These are phyloP conservation scores for Phytophthora colocasiae DNA, from an alignment of 352 stramenopile species.

Conservation along the genomic window DNA sequence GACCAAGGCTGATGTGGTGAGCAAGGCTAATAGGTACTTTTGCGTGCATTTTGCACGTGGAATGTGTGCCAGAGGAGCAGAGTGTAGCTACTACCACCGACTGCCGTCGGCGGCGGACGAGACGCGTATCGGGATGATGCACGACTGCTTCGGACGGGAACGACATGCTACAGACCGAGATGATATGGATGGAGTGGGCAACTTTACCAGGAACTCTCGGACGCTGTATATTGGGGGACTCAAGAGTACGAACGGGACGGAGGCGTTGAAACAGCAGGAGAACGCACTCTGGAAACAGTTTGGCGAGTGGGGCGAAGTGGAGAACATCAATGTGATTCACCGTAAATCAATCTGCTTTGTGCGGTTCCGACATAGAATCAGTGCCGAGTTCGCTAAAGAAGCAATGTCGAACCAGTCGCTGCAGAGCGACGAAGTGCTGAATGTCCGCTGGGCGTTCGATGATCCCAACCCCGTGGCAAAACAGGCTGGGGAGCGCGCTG, in stretches of 20 bases:
- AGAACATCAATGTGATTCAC: conserved; percentile 94
- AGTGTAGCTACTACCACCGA: conserved; percentile 95
- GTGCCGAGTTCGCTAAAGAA: conserved; percentile 86
- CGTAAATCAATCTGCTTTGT: conserved; percentile 93
- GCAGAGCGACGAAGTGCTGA: conserved; percentile 90
- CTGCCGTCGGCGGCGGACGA: conserved; percentile 83
- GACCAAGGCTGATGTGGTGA: conserved; percentile 92
- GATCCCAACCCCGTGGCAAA: conserved; percentile 95
- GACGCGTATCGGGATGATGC: conserved; percentile 84
- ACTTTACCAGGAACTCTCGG: conserved; percentile 91
- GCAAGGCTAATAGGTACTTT: conserved; percentile 89
- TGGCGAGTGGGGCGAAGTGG: conserved; percentile 93
- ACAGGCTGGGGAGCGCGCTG: conserved; percentile 80
- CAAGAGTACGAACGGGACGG: conserved; percentile 54
- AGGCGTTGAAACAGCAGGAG: conserved; percentile 64
- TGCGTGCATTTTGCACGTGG: conserved; percentile 94
- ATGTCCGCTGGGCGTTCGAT: conserved; percentile 93
- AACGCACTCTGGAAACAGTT: conserved; percentile 88
- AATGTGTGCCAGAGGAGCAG: conserved; percentile 85
- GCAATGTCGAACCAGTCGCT: conserved; percentile 93
- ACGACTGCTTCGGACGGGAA: conserved; percentile 93
- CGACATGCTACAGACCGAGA: conserved; percentile 92
- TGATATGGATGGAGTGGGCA: conserved; percentile 93
- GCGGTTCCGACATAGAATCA: conserved; percentile 81
- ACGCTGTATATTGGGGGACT: conserved; percentile 93